Conservation (phyloP, 345 rosid species). For the Zanthoxylum bungeanum region DNA sequence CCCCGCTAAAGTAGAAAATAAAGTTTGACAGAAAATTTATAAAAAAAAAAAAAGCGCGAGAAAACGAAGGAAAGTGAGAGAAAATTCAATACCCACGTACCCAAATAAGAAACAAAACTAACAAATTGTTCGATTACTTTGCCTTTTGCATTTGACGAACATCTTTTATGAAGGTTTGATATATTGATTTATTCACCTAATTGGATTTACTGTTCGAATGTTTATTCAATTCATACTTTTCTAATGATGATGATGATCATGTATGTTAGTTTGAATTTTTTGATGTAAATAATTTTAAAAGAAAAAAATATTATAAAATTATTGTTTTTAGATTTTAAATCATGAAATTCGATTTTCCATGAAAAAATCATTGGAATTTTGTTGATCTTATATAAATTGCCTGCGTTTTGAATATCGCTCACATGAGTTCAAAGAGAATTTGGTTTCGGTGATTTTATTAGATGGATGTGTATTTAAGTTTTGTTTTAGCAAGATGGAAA, state of each 20-base stretch:
- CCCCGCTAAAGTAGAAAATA: background rate
- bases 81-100: background rate
- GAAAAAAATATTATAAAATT: background rate
- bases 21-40: background rate
- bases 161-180: background rate
- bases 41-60: too few relatives aligned
- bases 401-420: too few relatives aligned
- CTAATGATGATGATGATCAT: background rate
- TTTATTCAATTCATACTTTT: background rate
- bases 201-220: background rate
- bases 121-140: background rate
- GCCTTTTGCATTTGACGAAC: background rate
- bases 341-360: background rate
- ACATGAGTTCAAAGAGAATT: background rate
- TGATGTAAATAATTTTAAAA: background rate
- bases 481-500: background rate
- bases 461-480: background rate
- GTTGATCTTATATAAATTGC: background rate
- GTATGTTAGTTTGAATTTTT: background rate
- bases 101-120: background rate
- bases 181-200: background rate
- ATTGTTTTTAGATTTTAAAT: accelerated
- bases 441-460: background rate
- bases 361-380: background rate
- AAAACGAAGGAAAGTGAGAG: background rate